These are phyloP conservation scores for Pulveroboletus sp. DNA, from an alignment of 1,284 basidiomycete genomes.

Conservation along the genomic window DNA sequence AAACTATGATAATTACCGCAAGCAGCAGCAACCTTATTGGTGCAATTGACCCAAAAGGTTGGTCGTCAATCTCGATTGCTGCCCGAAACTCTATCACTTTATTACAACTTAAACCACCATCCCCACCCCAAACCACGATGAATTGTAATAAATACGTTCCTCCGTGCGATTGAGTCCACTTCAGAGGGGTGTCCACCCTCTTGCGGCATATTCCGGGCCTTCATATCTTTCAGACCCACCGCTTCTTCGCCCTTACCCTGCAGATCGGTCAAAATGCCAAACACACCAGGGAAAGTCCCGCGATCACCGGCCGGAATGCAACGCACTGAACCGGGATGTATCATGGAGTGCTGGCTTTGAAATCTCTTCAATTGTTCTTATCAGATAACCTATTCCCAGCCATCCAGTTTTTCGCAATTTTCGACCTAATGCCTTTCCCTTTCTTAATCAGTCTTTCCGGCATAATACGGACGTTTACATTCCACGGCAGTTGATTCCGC, in stretches of 20 bases:
- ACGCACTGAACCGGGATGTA: constrained; percentile 4
- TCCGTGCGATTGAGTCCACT: background rate
- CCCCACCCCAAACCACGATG: constrained; percentile 6
- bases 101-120: constrained; percentile 38
- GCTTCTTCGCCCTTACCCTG: constrained; percentile 21
- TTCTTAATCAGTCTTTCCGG: background rate
- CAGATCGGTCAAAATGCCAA: constrained; percentile 23
- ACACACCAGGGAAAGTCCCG: constrained; percentile 31
- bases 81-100: constrained; percentile 43
- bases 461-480: background rate
- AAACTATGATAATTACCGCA: constrained; percentile 33
- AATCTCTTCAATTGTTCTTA: constrained; percentile 12
- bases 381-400: constrained; percentile 13
- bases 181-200: constrained; percentile 2
- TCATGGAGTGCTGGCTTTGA: background rate
- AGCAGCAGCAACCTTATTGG: constrained; percentile 38
- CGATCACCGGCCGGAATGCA: constrained; percentile 21
- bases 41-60: constrained; percentile 41
- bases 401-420: background rate
- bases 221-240: constrained; percentile 12
- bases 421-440: background rate
- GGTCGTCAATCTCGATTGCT: constrained; percentile 42
- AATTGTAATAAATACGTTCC: background rate
- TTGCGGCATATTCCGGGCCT: constrained; percentile 21
- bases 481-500: constrained; percentile 11